A percentile compares a stretch with the other conserved stretches of the same genome.
phyloP scores from a whole-genome alignment of 345 rosid genomes.

The Mallotus nudiflorus region DNA sequence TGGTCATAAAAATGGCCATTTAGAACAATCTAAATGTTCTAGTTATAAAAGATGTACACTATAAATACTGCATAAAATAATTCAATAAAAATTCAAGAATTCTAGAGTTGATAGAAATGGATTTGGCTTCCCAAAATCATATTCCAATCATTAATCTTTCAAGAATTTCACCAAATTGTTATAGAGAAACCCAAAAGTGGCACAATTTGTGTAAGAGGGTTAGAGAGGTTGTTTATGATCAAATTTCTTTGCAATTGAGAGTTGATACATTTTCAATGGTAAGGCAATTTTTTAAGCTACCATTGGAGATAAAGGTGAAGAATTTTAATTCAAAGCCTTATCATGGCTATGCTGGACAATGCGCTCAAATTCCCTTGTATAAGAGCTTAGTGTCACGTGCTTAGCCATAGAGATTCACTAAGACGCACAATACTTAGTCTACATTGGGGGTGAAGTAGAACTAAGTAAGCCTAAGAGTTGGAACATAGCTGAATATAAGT shows the following conservation, averaged over 20 bases:
- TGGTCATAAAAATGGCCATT: too few species aligned
- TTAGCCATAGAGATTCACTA: too few species aligned
- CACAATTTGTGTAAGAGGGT: neutral
- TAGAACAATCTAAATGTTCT: too few species aligned
- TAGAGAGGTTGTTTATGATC: constrained; percentile 10
- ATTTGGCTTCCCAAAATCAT: neutral
- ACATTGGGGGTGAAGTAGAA: too few species aligned
- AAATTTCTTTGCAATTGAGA: constrained; percentile 5
- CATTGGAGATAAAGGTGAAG: constrained; percentile 12
- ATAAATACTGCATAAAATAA: too few species aligned
- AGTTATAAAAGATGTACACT: too few species aligned
- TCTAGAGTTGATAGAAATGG: neutral
- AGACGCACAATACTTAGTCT: too few species aligned
- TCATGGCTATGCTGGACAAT: constrained; percentile 11
- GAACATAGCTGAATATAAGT: too few species aligned
- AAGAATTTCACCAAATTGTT: neutral
- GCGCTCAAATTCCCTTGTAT: neutral
- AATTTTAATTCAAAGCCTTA: constrained; percentile 12
- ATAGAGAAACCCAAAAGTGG: neutral
- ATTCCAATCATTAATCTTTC: neutral
- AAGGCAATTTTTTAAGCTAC: constrained; percentile 6
- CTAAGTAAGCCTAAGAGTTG: too few species aligned
- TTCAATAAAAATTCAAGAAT: neutral
- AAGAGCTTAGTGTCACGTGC: too few species aligned
- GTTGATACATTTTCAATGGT: constrained; percentile 3